These are phyloP conservation scores for Citropsis articulata DNA, from an alignment of 345 rosid genomes.

Conservation along the genomic window DNA sequence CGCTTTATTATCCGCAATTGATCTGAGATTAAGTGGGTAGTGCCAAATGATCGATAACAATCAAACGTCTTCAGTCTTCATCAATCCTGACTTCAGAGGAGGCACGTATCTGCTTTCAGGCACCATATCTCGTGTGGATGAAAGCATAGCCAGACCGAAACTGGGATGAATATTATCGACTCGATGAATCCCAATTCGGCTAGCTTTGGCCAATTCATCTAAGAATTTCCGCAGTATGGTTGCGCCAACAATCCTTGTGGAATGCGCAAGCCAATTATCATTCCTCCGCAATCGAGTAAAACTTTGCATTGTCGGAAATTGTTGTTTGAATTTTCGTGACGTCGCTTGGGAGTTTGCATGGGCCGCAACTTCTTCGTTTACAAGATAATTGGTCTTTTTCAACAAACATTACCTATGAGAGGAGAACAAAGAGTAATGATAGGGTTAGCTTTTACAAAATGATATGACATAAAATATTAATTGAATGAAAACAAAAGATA, in stretches of 20 bases:
- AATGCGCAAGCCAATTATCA: slow-evolving; percentile 12
- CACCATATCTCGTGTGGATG: neutral
- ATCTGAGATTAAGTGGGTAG: neutral
- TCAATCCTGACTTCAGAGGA: neutral
- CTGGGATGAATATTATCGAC: neutral
- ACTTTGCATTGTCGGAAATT: neutral
- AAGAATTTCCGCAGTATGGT: neutral
- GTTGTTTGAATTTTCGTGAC: neutral
- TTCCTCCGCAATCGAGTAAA: slow-evolving; percentile 20
- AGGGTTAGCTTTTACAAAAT: too few relatives aligned
- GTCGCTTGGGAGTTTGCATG: too few relatives aligned
- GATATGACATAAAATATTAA: too few relatives aligned
- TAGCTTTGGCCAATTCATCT: slow-evolving; percentile 9
- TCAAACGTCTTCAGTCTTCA: neutral
- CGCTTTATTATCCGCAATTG: neutral
- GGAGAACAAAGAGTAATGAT: too few relatives aligned
- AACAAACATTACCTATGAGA: too few relatives aligned
- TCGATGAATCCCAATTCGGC: neutral
- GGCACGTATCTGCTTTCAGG: neutral
- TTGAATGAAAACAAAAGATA: too few relatives aligned
- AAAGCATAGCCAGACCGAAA: neutral
- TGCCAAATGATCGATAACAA: neutral
- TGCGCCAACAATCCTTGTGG: slow-evolving; percentile 22
- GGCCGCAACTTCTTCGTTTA: neutral
- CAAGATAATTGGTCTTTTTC: too few relatives aligned